Base-by-base conservation (phyloP, 2,329 filamentous ascomycete genomes). In the Tolypocladium sp. region DNA sequence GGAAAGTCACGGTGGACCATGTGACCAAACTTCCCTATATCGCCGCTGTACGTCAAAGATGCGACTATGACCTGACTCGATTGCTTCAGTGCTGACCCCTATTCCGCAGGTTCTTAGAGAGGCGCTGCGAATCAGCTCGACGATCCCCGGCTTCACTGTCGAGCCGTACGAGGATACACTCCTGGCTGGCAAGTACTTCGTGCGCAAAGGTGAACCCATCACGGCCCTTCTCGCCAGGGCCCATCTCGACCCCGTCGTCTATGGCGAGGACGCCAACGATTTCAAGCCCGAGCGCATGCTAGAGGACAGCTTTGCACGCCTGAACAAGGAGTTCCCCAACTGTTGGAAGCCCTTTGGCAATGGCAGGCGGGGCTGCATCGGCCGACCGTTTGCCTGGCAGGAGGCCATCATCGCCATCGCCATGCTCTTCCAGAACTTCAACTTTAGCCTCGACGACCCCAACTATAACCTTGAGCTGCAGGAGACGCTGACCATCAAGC, bases 291-390 rank as follows among this genome's bases (percentile, higher is more conserved):
- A 91, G 68, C 78, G 88, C 12, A 90, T 91, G 87, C 72, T 87
- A 0, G 85, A 89, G 44, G 87, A 86, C 17, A 78, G 82, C 30
- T 91, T 91, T 65, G 77, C 84, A 20, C 78, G 77, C 3, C 69
- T 86, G 27, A 81, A 84, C 61, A 82, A 82, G 33, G 77, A 89
- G 7, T 86, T 84, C 37, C 79, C 79, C 17, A 83, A 83, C 58
- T 79, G 80, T 38, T 88, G 84, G 85, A 89, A 89, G 72, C 87
- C 89, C 3, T 92, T 92, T 64, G 90, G 89, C 1, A 88, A 89
- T 60, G 89, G 89, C 1, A 77, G 81, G 62, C 76, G 89, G 57
- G 86, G 77, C 1, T 92, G 89, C 64, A 91, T 92, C 61, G 89
- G 89, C 4, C 77, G 88, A 1, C 79, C 83, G 0, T 92, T 92